Percentiles rank a stretch among this genome's conserved stretches.
phyloP scores from a whole-genome alignment of 768 basidiomycete species.

The Naganishia vishniacii region DNA sequence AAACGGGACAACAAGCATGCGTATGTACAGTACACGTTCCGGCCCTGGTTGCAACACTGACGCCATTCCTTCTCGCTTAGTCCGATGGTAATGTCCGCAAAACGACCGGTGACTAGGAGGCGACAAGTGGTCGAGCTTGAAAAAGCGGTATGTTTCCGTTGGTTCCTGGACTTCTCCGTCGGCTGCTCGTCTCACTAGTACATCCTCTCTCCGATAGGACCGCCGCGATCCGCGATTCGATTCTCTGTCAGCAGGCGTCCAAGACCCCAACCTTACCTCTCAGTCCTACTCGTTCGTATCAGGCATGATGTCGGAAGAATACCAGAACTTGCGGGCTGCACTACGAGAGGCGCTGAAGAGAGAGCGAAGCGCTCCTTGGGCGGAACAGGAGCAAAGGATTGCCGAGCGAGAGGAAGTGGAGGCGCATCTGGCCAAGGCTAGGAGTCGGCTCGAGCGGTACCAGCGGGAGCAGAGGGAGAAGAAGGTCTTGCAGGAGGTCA shows the following conservation, averaged over 20 bases:
- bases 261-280: conserved; percentile 62
- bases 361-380: conserved; percentile 36
- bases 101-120: conserved; percentile 70
- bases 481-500: conserved; percentile 58
- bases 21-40: conserved; percentile 53
- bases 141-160: conserved; percentile 59
- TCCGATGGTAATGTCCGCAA: conserved; percentile 75
- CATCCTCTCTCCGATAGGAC: conserved; percentile 55
- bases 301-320: conserved; percentile 61
- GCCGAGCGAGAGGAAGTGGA: conserved; percentile 68
- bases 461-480: conserved; percentile 65
- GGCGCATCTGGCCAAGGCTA: conserved; percentile 65
- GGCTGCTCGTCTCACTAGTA: background rate
- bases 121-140: conserved; percentile 65
- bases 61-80: conserved; percentile 51
- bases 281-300: conserved; percentile 70
- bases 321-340: conserved; percentile 61
- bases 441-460: conserved; percentile 71
- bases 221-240: conserved; percentile 82
- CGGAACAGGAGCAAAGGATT: conserved; percentile 55
- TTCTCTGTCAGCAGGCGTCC: conserved; percentile 61
- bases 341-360: conserved; percentile 63
- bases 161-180: background rate
- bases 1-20: conserved; percentile 78
- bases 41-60: background rate